Conservation (phyloP, 768 basidiomycete genomes). For the Mycena sanguinolenta region DNA sequence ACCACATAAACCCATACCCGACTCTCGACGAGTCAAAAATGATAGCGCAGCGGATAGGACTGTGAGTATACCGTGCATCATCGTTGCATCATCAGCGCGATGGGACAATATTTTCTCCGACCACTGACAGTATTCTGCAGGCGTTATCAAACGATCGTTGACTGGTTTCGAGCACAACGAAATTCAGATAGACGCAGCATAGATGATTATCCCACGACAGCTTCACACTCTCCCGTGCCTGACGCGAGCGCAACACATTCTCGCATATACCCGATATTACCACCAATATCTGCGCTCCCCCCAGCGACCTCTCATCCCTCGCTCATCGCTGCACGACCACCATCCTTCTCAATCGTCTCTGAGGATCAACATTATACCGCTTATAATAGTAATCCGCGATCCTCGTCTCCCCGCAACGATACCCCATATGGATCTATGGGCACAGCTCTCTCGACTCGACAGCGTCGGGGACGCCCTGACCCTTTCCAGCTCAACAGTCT, state of each 20-base stretch:
- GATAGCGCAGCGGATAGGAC: slow-evolving; percentile 78
- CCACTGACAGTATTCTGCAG: slow-evolving; percentile 55
- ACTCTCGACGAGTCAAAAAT: slow-evolving; percentile 74
- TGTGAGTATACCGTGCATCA: slow-evolving; percentile 65
- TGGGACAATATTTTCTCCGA: slow-evolving; percentile 28
- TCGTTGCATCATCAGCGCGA: slow-evolving; percentile 25
- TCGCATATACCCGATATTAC: slow-evolving; percentile 33
- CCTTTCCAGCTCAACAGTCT: slow-evolving; percentile 83
- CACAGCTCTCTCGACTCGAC: slow-evolving; percentile 54
- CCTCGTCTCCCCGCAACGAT: slow-evolving; percentile 28
- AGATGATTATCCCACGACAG: slow-evolving; percentile 56
- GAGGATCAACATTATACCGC: slow-evolving; percentile 26
- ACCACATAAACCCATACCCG: slow-evolving; percentile 75
- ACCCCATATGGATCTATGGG: slow-evolving; percentile 30
- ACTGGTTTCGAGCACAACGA: slow-evolving; percentile 92
- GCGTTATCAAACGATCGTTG: slow-evolving; percentile 84
- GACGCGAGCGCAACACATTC: slow-evolving; percentile 47
- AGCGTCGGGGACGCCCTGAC: slow-evolving; percentile 83
- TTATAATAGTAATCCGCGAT: slow-evolving; percentile 4
- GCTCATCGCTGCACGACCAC: slow-evolving; percentile 12
- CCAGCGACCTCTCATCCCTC: slow-evolving; percentile 35
- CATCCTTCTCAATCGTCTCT: background rate
- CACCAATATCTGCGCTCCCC: slow-evolving; percentile 27
- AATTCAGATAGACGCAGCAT: slow-evolving; percentile 80
- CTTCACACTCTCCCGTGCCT: slow-evolving; percentile 43